These are phyloP conservation scores for Elsinoe ampelina DNA, from an alignment of 2,329 filamentous ascomycete species.

Conservation along the genomic window DNA sequence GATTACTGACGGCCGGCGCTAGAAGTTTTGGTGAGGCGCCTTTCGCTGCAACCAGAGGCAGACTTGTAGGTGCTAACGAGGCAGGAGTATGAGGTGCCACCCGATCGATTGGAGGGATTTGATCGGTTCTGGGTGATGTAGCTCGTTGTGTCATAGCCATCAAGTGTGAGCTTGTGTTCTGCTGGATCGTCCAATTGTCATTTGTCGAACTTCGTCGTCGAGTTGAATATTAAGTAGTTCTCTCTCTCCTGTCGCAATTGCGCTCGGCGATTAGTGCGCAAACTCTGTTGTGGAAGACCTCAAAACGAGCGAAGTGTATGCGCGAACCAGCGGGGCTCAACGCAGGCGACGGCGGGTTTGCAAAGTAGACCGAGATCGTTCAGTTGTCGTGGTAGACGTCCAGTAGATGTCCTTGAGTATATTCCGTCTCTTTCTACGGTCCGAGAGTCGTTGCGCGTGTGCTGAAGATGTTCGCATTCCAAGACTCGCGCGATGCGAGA, in stretches of 20 bases:
- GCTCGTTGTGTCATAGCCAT: constrained; percentile 11
- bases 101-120: background rate
- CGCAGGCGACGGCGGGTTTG: background rate
- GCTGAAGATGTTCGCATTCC: background rate
- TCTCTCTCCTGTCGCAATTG: background rate
- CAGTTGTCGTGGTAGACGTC: background rate
- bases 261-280: background rate
- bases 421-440: background rate
- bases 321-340: constrained; percentile 6
- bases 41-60: constrained; percentile 20
- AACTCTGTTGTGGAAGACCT: background rate
- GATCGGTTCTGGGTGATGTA: constrained; percentile 5
- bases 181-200: background rate
- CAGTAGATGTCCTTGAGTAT: background rate
- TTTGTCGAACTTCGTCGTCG: background rate
- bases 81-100: background rate
- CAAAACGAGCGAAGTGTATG: background rate
- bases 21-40: background rate
- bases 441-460: background rate
- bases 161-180: background rate
- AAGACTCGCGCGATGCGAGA: background rate
- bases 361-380: background rate
- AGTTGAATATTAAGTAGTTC: no score
- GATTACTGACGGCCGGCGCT: constrained; percentile 17
- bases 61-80: background rate